phyloP scores from a whole-genome alignment of 2,329 filamentous ascomycete genomes.

The Colletotrichum tanaceti region DNA sequence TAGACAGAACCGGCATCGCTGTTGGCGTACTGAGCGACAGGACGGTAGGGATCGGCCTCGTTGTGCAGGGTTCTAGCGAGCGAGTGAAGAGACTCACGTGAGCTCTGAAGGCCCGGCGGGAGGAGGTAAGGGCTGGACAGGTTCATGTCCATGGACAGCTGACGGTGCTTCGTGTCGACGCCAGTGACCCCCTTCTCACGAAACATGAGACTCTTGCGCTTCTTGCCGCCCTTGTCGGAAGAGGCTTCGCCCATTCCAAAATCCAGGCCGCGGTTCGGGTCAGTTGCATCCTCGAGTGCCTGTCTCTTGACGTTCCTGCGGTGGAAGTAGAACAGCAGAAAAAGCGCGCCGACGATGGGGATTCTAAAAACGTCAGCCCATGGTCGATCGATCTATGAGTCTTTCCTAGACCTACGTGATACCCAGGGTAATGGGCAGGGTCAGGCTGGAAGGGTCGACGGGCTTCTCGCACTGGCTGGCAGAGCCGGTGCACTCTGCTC shows the following conservation, averaged over 20 bases:
- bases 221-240: conserved; percentile 48
- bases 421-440: conserved; percentile 75
- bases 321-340: conserved; percentile 81
- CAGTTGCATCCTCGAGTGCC: conserved; percentile 80
- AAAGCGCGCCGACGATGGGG: conserved; percentile 74
- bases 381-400: neutral
- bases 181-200: conserved; percentile 61
- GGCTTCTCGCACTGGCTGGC: conserved; percentile 70
- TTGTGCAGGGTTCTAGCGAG: conserved; percentile 80
- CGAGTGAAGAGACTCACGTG: conserved; percentile 87
- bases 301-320: conserved; percentile 79
- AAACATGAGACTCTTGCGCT: conserved; percentile 57
- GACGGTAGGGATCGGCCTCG: conserved; percentile 87
- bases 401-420: conserved; percentile 70
- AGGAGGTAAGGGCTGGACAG: conserved; percentile 90
- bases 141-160: conserved; percentile 79
- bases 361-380: conserved; percentile 66
- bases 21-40: conserved; percentile 66
- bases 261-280: conserved; percentile 91
- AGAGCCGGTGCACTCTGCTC: conserved; percentile 35
- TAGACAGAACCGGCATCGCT: conserved; percentile 67
- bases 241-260: conserved; percentile 79
- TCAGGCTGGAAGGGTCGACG: conserved; percentile 64
- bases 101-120: conserved; percentile 82
- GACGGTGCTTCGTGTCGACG: conserved; percentile 55